Evolutionary conservation across 768 basidiomycete species (phyloP).

Genomic region (Phaffia tasmanica): DNA sequence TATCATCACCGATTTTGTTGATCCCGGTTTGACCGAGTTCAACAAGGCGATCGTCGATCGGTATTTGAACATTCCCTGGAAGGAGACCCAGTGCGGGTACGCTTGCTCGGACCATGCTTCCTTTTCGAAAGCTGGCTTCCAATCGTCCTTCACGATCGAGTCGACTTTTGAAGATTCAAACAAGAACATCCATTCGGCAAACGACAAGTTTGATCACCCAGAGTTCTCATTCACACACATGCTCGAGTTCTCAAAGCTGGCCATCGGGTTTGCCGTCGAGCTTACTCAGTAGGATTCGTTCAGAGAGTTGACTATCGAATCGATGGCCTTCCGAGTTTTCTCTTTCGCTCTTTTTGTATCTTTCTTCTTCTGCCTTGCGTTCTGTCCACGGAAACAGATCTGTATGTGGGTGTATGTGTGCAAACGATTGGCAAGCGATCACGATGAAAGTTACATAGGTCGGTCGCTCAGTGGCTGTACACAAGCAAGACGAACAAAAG

Average conservation of each 20-base stretch:
- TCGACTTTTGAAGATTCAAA: constrained; percentile 45
- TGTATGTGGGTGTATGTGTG: too few species aligned
- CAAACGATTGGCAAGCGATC: too few species aligned
- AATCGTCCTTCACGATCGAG: constrained; percentile 32
- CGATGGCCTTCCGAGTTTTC: not conserved
- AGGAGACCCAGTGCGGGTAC: constrained; percentile 67
- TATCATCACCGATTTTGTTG: constrained; percentile 71
- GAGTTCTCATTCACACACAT: constrained; percentile 58
- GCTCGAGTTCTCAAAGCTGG: constrained; percentile 71
- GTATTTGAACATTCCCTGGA: constrained; percentile 76
- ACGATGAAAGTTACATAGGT: too few species aligned
- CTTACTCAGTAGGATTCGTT: constrained; percentile 34
- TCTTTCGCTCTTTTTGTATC: too few species aligned
- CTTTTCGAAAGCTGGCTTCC: constrained; percentile 27
- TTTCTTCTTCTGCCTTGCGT: too few species aligned
- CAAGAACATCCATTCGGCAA: constrained; percentile 65
- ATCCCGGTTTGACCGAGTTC: constrained; percentile 63
- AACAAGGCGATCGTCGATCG: constrained; percentile 63
- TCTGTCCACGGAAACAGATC: too few species aligned
- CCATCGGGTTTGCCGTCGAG: constrained; percentile 67
- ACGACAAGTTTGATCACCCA: constrained; percentile 49
- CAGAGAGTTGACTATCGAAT: not conserved
- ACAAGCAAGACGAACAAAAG: too few species aligned
- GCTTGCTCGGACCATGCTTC: constrained; percentile 30
- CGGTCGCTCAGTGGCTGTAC: too few species aligned